A percentile compares a stretch with the other conserved stretches of the same genome.
Evolutionary conservation across 768 basidiomycete genomes (phyloP).

Genomic region (Tricholoma matsutake): DNA sequence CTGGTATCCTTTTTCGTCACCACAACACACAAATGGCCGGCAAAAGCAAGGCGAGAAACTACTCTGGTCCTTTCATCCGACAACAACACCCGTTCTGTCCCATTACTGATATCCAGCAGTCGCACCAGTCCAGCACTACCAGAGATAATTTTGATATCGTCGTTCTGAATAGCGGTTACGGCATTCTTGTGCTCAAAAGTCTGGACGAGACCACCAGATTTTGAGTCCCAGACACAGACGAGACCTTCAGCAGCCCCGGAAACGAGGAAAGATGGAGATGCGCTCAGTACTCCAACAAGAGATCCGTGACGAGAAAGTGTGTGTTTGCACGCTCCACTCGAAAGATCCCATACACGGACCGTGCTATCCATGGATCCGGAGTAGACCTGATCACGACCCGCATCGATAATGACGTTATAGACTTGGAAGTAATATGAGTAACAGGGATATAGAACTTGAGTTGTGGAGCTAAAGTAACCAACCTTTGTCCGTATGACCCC

Average conservation of each 20-base stretch:
- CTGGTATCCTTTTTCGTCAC: conserved; percentile 81
- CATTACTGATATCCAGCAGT: conserved; percentile 94
- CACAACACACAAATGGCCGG: conserved; percentile 91
- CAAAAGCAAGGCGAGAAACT: conserved; percentile 81
- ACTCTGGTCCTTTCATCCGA: conserved; percentile 90
- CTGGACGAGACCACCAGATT: conserved; percentile 73
- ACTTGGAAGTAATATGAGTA: conserved; percentile 48
- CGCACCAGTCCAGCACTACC: conserved; percentile 95
- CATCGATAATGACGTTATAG: conserved; percentile 92
- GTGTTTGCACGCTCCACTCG: conserved; percentile 75
- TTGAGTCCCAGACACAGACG: conserved; percentile 91
- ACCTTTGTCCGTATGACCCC: conserved; percentile 94
- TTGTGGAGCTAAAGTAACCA: conserved; percentile 13
- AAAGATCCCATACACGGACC: conserved; percentile 91
- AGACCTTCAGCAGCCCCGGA: conserved; percentile 97
- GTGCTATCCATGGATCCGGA: conserved; percentile 99
- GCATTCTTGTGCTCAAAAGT: conserved; percentile 91
- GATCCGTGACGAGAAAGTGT: conserved; percentile 90
- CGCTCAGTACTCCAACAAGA: conserved; percentile 87
- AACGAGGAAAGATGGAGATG: conserved; percentile 87
- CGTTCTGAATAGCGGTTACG: conserved; percentile 99
- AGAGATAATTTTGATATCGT: conserved; percentile 94
- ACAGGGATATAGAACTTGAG: neutral
- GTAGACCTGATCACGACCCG: conserved; percentile 83
- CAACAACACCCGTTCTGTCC: conserved; percentile 80